Base-by-base conservation (phyloP, 148 eudicot genomes). In the Gaultheria prostrata region DNA sequence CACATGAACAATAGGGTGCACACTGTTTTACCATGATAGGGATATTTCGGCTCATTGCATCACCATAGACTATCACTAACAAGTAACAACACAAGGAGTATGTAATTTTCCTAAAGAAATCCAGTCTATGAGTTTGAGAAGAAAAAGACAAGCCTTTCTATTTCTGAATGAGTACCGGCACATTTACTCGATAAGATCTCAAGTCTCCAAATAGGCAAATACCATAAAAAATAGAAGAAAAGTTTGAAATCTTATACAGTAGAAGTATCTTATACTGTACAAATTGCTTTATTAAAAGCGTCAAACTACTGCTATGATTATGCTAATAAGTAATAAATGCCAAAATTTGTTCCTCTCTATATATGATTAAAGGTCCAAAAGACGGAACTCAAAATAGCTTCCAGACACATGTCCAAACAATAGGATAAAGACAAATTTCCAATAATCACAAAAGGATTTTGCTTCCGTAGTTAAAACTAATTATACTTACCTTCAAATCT, bases 171-270 rank as follows among this genome's bases (percentile, higher is more conserved):
- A 65, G 32, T 65, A 65, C n/a, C 35, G 13, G 30, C 32, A 80
- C 67, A 59, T 39, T 61, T 80, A 30, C 53, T 61, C 14, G 35
- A 39, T n/a, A 61, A 39, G 32, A 61, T n/a, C 12, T 80, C n/a
- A n/a, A 80, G 3, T 80, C 11, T 39, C 73, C 56, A 80, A 35
- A 13, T 39, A 35, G n/a, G n/a, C n/a, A n/a, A n/a, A n/a, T n/a
- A n/a, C 78, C 46, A 72, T 79, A 79, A 79, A 21, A 21, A 4
- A 57, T 33, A 54, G 48, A 54, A 79, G 81, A 61, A 59, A 59
- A 59, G 46, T 30, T 30, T 14, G 45, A 80, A 17, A 59, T 43
- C 73, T 24, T 61, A 45, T 33, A 39, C 8, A 0, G 3, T n/a
- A n/a, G n/a, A n/a, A n/a, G n/a, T n/a, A n/a, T n/a, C n/a, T n/a